Percentiles rank a stretch among this genome's conserved stretches.
Conservation (phyloP, 768 basidiomycete species). For the Daedaleopsis sinensis region DNA sequence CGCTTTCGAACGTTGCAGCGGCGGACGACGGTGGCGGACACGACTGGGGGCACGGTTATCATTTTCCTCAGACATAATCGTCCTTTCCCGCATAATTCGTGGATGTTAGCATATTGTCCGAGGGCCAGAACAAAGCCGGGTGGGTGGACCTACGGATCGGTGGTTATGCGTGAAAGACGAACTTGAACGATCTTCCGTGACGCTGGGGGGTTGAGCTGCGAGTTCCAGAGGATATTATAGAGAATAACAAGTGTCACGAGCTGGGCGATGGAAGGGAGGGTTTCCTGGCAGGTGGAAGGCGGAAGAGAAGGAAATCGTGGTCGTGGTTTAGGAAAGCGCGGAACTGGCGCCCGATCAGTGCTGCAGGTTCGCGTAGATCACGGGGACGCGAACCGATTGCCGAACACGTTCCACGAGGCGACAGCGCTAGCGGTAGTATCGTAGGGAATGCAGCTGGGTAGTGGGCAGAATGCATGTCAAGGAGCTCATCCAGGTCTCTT, state of each 20-base stretch:
- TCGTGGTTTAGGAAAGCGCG: background rate
- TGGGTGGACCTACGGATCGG: too few relatives aligned
- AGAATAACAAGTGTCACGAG: background rate
- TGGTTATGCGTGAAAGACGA: too few relatives aligned
- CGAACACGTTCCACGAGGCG: too few relatives aligned
- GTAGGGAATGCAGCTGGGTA: too few relatives aligned
- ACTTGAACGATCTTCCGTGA: too few relatives aligned
- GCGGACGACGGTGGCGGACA: slow-evolving; percentile 11
- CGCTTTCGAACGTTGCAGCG: slow-evolving; percentile 7
- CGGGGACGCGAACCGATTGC: background rate
- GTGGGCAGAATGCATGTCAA: too few relatives aligned
- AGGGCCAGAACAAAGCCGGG: too few relatives aligned
- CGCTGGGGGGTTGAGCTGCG: too few relatives aligned
- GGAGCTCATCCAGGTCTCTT: too few relatives aligned
- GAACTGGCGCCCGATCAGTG: background rate
- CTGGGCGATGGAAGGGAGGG: background rate
- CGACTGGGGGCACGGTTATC: slow-evolving; percentile 13
- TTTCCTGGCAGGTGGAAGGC: background rate
- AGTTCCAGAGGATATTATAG: background rate
- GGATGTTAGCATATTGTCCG: too few relatives aligned
- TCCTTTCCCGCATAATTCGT: background rate
- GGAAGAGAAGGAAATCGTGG: background rate
- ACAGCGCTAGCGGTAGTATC: too few relatives aligned
- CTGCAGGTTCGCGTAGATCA: background rate
- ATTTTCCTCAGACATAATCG: background rate